A percentile compares a stretch with the other conserved stretches of the same genome.
These are phyloP conservation scores for Senecio squalidus DNA, from an alignment of 140 eudicot species.

Conservation along the genomic window DNA sequence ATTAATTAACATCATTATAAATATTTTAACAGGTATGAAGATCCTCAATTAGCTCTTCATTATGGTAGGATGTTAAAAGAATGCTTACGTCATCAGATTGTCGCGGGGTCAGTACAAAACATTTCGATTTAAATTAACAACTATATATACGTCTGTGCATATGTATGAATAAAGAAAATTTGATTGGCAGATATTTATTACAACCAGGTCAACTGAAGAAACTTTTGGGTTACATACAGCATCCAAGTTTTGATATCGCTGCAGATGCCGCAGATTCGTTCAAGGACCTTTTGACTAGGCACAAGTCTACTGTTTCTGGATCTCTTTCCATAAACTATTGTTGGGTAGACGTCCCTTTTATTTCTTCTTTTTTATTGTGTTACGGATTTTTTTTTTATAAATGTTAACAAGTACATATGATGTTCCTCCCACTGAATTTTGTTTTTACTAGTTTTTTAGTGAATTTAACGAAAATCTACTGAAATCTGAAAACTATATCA, in stretches of 20 bases:
- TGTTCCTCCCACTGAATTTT: background rate
- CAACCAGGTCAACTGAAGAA: slow-evolving; percentile 49
- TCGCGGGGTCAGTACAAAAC: slow-evolving; percentile 44
- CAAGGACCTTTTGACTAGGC: slow-evolving; percentile 97
- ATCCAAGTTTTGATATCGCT: slow-evolving; percentile 75
- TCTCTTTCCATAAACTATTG: slow-evolving; percentile 92
- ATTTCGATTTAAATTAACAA: background rate
- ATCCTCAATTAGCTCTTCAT: slow-evolving; percentile 57
- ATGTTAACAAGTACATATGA: background rate
- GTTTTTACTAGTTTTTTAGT: slow-evolving; percentile 42
- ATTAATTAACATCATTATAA: too few relatives aligned
- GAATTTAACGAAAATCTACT: slow-evolving; percentile 63
- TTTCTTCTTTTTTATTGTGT: background rate
- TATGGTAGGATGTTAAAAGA: slow-evolving; percentile 79
- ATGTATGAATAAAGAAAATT: background rate
- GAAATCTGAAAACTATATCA: slow-evolving; percentile 60
- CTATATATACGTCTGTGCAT: background rate
- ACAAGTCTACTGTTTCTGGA: slow-evolving; percentile 94
- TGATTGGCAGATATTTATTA: slow-evolving; percentile 45
- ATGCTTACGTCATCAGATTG: slow-evolving; percentile 73
- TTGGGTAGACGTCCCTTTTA: slow-evolving; percentile 50
- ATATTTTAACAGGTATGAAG: slow-evolving; percentile 67
- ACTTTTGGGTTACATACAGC: slow-evolving; percentile 65
- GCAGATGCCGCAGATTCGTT: slow-evolving; percentile 98
- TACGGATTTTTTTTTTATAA: background rate